Evolutionary conservation across 164 flowering plant genomes (phyloP), one percentile per base, ranked within the genome.

Genomic region (Stephania cephalantha): DNA sequence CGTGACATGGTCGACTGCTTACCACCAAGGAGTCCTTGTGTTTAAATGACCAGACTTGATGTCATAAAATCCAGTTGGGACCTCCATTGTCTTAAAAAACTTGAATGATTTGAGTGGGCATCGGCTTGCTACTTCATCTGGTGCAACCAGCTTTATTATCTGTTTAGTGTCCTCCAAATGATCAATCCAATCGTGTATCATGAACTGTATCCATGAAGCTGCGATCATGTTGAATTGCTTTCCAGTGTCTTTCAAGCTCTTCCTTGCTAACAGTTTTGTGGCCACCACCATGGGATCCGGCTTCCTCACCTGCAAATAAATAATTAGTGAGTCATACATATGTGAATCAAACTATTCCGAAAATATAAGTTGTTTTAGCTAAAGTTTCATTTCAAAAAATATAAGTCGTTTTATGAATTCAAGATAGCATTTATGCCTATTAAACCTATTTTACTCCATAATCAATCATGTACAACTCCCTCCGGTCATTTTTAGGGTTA

Each of bases 111-210:
- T 81, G 12, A 86, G 75, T 13, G 87, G 89, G 77, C 87, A 85
- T 35, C 61, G 71, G 50, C 70, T 77, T 17, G 83, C 86, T 11
- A 85, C 82, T 70, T 78, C 81, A 6, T 55, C 29, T 3, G 87
- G 89, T 6, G 86, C 83, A 6, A 6, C 75, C 7, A 86, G 66
- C 71, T 86, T 85, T 5, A 84, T 52, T 6, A 81, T 85, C 85
- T 85, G 86, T 8, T 83, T 66, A 20, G 85, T 83, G 9, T 79
- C 83, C 67, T 86, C 88, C 65, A 86, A 68, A 55, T 86, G 88
- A 65, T 84, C 88, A 35, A 83, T 73, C 88, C 88, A 86, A 55
- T 86, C 88, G 72, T 86, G 86, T 7, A 86, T 71, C 88, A 86
- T 86, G 78, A 86, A 84, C 69, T 86, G 88, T 22, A 86, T 81